A percentile compares a stretch with the other conserved stretches of the same genome.
These are phyloP conservation scores for Mycosphaerella arachidis DNA, from an alignment of 2,329 filamentous ascomycete species.

Conservation along the genomic window DNA sequence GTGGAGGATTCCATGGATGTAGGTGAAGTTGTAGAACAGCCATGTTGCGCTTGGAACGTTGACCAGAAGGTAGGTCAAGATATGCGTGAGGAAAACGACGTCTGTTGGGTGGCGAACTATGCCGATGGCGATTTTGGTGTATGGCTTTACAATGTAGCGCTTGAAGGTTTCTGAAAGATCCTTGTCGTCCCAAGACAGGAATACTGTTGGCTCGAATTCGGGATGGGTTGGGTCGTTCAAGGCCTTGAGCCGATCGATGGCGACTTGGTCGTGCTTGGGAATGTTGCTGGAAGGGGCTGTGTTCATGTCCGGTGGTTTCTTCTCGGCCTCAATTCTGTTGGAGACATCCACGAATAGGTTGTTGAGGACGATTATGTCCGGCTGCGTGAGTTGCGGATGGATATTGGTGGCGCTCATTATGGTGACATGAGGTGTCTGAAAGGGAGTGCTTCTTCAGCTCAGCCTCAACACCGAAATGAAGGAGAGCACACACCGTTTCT, in stretches of 20 bases:
- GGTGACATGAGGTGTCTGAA: not conserved
- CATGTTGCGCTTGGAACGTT: conserved; percentile 64
- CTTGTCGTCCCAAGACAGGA: conserved; percentile 49
- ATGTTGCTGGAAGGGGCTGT: not conserved
- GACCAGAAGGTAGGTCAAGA: conserved; percentile 66
- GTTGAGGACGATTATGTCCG: conserved; percentile 37
- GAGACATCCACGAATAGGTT: conserved; percentile 33
- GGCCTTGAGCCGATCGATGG: conserved; percentile 44
- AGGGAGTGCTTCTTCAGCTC: not conserved
- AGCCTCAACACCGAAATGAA: not conserved
- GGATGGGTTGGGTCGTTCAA: conserved; percentile 47
- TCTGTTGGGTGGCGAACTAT: conserved; percentile 65
- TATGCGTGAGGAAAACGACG: conserved; percentile 72
- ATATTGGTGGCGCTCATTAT: not conserved
- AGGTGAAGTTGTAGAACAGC: conserved; percentile 63
- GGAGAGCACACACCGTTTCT: not conserved
- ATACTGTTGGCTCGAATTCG: conserved; percentile 54
- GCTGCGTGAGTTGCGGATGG: conserved; percentile 33
- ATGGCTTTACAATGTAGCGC: conserved; percentile 54
- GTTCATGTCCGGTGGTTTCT: not conserved
- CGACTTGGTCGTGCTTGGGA: conserved; percentile 23
- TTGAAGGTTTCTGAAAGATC: conserved; percentile 43
- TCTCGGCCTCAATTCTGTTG: not conserved
- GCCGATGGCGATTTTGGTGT: conserved; percentile 51
- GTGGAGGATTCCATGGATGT: conserved; percentile 63